These are phyloP conservation scores for Cordyceps tenuipes DNA, from an alignment of 2,329 filamentous ascomycete species.

Conservation along the genomic window DNA sequence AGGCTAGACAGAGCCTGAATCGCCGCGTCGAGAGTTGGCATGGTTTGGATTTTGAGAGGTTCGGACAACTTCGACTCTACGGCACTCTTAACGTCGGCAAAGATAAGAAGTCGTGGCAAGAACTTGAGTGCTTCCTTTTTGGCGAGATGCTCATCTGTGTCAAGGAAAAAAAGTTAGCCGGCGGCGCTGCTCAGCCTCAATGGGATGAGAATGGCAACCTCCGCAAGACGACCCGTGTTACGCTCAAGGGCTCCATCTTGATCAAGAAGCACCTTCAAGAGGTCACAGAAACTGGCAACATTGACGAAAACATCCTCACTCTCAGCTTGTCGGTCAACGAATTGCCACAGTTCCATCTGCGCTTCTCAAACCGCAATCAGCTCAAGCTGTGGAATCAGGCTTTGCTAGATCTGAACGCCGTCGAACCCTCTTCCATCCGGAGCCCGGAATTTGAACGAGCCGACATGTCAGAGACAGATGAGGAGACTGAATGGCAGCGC, in stretches of 20 bases:
- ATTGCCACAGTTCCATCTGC: conserved; percentile 86
- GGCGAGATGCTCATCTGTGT: conserved; percentile 99
- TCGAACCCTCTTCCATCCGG: conserved; percentile 55
- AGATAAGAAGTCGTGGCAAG: conserved; percentile 94
- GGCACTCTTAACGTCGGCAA: conserved; percentile 90
- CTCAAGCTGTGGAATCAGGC: conserved; percentile 87
- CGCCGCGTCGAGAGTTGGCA: conserved; percentile 97
- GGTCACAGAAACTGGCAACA: conserved; percentile 60
- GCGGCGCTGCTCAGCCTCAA: conserved; percentile 39
- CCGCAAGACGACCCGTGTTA: conserved; percentile 66
- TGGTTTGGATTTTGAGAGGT: conserved; percentile 83
- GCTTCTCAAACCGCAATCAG: conserved; percentile 75
- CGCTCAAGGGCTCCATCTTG: conserved; percentile 91
- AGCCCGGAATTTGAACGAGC: conserved; percentile 70
- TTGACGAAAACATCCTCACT: conserved; percentile 77
- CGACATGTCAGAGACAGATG: conserved; percentile 74
- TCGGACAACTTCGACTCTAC: conserved; percentile 84
- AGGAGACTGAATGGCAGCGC: conserved; percentile 72
- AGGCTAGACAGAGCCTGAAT: conserved; percentile 78
- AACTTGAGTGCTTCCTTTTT: conserved; percentile 93
- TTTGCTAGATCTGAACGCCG: conserved; percentile 70
- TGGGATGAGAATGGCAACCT: conserved; percentile 55
- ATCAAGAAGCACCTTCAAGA: conserved; percentile 97
- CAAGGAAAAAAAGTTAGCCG: conserved; percentile 77
- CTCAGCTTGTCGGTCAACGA: conserved; percentile 86